These are phyloP conservation scores for Fusarium secorum DNA, from an alignment of 2,329 filamentous ascomycete genomes.

Conservation along the genomic window DNA sequence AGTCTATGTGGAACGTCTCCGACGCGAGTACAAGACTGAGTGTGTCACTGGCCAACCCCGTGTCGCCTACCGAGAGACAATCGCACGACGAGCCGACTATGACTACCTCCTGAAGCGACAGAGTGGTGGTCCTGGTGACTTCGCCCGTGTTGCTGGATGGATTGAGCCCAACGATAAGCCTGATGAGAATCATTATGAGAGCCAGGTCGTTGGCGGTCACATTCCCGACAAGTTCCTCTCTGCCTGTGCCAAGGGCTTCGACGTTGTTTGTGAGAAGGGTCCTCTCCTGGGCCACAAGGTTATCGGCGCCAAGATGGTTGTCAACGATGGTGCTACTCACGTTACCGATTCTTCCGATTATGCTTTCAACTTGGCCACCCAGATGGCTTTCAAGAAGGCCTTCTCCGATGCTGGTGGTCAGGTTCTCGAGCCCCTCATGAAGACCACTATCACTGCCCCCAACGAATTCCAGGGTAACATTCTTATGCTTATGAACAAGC, in stretches of 20 bases:
- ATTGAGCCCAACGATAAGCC: slow-evolving; percentile 84
- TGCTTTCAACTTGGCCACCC: slow-evolving; percentile 92
- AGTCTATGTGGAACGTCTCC: slow-evolving; percentile 97
- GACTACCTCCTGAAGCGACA: slow-evolving; percentile 96
- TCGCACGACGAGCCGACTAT: slow-evolving; percentile 80
- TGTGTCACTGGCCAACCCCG: slow-evolving; percentile 96
- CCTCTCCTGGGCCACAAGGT: slow-evolving; percentile 93
- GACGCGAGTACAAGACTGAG: slow-evolving; percentile 95
- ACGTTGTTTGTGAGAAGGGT: slow-evolving; percentile 81
- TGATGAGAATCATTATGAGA: slow-evolving; percentile 82
- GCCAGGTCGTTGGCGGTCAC: slow-evolving; percentile 85
- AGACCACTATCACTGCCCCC: slow-evolving; percentile 94
- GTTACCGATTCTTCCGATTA: slow-evolving; percentile 98
- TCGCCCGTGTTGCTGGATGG: slow-evolving; percentile 88
- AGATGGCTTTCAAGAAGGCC: slow-evolving; percentile 95
- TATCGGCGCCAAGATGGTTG: slow-evolving; percentile 86
- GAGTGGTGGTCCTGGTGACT: slow-evolving; percentile 94
- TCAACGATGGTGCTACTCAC: slow-evolving; percentile 96
- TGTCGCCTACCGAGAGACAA: slow-evolving; percentile 95
- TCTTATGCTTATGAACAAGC: slow-evolving; percentile 94
- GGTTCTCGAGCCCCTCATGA: slow-evolving; percentile 96
- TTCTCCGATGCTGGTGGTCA: slow-evolving; percentile 83
- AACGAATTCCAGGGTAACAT: slow-evolving; percentile 98
- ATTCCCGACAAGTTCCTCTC: slow-evolving; percentile 96
- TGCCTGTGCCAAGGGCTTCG: slow-evolving; percentile 95